Evolutionary conservation across 2,329 filamentous ascomycete species (phyloP).

Genomic region (Xylariaceae sp.): DNA sequence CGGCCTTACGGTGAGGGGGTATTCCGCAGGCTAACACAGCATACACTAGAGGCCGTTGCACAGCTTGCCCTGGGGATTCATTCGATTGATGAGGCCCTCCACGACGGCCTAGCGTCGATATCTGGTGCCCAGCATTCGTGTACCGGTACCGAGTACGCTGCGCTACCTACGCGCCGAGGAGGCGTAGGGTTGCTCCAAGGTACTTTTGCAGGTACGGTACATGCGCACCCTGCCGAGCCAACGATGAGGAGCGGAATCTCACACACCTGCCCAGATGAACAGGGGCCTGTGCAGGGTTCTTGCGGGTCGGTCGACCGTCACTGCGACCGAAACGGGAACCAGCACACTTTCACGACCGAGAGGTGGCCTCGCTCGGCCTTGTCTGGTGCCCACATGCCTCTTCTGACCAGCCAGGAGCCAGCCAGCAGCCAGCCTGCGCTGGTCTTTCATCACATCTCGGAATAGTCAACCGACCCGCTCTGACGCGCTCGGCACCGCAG

Average conservation of each 20-base stretch:
- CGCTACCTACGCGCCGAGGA: neutral
- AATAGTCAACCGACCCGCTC: conserved; percentile 17
- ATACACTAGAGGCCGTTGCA: conserved; percentile 8
- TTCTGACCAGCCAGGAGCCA: neutral
- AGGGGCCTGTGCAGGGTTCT: conserved; percentile 14
- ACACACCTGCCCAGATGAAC: conserved; percentile 9
- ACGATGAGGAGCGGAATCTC: conserved; percentile 5
- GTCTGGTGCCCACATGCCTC: conserved; percentile 5
- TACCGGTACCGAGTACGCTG: neutral
- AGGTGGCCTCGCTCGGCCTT: conserved; percentile 10
- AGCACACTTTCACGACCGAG: conserved; percentile 17
- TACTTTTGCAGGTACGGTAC: neutral
- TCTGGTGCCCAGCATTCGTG: neutral
- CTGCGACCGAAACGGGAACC: conserved; percentile 12
- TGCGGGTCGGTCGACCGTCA: conserved; percentile 11
- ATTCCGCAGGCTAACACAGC: conserved; percentile 3
- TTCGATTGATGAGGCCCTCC: neutral
- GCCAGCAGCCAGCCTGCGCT: neutral
- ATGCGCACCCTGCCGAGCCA: conserved; percentile 10
- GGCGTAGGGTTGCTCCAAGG: neutral
- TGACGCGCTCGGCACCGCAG: conserved; percentile 1
- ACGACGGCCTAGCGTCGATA: neutral
- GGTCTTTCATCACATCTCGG: conserved; percentile 17
- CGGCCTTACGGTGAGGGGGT: conserved; percentile 21
- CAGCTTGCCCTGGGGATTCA: conserved; percentile 13